Evolutionary conservation across 2,329 filamentous ascomycete species (phyloP).

Genomic region (Pyrenochaeta sp.): DNA sequence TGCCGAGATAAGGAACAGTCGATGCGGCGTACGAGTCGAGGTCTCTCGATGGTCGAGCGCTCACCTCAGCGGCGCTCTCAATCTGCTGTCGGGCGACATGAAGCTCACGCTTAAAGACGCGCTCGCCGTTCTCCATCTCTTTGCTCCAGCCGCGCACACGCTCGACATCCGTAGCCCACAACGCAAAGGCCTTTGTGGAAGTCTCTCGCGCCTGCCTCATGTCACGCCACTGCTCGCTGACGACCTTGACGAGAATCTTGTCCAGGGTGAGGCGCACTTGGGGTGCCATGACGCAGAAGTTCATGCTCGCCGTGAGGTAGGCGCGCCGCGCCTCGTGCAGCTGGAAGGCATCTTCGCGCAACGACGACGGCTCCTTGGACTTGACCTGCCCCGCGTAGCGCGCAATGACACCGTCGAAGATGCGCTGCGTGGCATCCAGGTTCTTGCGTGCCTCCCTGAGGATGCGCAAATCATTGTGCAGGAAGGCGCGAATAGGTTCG

Average conservation of each 20-base stretch:
- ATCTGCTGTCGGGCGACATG: conserved; percentile 81
- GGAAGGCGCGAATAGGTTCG: conserved; percentile 82
- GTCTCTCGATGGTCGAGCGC: conserved; percentile 84
- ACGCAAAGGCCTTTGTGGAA: conserved; percentile 67
- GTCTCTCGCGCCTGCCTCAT: conserved; percentile 76
- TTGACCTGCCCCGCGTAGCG: conserved; percentile 88
- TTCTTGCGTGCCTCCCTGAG: conserved; percentile 85
- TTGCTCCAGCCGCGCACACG: conserved; percentile 90
- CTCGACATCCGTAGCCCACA: conserved; percentile 83
- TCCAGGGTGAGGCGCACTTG: conserved; percentile 86
- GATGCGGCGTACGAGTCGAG: conserved; percentile 91
- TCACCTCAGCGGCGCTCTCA: conserved; percentile 76
- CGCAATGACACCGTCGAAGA: conserved; percentile 81
- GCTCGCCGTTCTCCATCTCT: conserved; percentile 92
- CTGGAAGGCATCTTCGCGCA: conserved; percentile 95
- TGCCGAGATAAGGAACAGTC: conserved; percentile 86
- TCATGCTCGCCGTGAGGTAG: conserved; percentile 91
- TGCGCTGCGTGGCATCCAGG: conserved; percentile 82
- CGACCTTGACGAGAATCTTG: conserved; percentile 83
- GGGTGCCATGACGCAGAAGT: conserved; percentile 88
- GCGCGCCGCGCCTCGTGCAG: conserved; percentile 90
- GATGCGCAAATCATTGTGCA: conserved; percentile 78
- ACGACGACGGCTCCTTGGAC: conserved; percentile 88
- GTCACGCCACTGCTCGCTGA: conserved; percentile 87
- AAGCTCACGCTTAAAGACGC: conserved; percentile 82